Percentiles rank a stretch among this genome's conserved stretches.
Evolutionary conservation across 1,284 basidiomycete species (phyloP).

Genomic region (Gymnopus androsaceus): DNA sequence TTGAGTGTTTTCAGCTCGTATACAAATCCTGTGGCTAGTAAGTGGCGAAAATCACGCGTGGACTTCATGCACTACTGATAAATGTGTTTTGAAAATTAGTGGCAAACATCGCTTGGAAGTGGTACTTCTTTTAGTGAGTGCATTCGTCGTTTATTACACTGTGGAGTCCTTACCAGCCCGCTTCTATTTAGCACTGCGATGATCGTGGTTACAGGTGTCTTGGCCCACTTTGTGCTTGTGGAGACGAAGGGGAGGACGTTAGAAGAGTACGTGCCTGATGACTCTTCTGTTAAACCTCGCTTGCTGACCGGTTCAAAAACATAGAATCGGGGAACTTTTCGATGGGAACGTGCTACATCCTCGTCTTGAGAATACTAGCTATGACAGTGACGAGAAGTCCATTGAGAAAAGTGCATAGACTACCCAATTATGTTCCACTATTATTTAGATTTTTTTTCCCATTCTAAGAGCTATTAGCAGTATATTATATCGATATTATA

Average conservation of each 20-base stretch:
- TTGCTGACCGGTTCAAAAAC: neutral
- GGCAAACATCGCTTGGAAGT: slow-evolving; percentile 16
- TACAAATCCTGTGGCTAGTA: slow-evolving; percentile 16
- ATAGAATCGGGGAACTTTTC: slow-evolving; percentile 16
- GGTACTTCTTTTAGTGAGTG: slow-evolving; percentile 15
- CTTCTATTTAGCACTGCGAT: slow-evolving; percentile 4
- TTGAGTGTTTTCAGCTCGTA: slow-evolving; percentile 16
- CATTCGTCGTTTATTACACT: neutral
- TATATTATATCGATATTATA: no score
- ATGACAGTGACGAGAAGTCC: neutral
- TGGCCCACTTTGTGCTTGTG: slow-evolving; percentile 13
- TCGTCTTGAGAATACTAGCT: neutral
- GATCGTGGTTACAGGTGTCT: slow-evolving; percentile 34
- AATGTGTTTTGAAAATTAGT: neutral
- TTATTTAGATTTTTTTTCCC: no score
- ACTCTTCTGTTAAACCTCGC: neutral
- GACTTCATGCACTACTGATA: neutral
- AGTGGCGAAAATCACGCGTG: neutral
- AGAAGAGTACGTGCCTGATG: slow-evolving; percentile 15
- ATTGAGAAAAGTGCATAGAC: neutral
- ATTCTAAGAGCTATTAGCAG: no score
- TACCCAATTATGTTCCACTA: no score
- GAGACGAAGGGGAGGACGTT: slow-evolving; percentile 19
- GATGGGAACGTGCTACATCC: slow-evolving; percentile 3
- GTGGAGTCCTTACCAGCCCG: neutral